These are phyloP conservation scores for Sporothrix schenckii DNA, from an alignment of 2,329 filamentous ascomycete genomes.

Conservation along the genomic window DNA sequence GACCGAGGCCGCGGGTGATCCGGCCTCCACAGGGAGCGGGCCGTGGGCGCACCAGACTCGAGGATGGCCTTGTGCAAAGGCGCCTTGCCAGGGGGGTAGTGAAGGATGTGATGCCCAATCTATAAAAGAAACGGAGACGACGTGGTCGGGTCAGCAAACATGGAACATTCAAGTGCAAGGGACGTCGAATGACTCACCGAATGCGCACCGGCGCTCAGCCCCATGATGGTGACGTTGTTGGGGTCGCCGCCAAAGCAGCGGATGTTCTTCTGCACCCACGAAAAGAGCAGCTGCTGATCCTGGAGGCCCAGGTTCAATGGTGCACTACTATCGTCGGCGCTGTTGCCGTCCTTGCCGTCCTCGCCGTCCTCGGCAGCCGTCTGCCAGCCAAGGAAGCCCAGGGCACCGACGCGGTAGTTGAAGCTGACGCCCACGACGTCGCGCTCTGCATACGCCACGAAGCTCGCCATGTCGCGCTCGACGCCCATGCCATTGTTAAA, in stretches of 20 bases:
- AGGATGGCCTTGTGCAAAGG: conserved; percentile 59
- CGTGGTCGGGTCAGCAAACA: conserved; percentile 27
- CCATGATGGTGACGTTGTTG: conserved; percentile 62
- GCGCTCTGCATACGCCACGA: conserved; percentile 58
- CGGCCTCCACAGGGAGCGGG: conserved; percentile 56
- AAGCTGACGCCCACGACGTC: conserved; percentile 63
- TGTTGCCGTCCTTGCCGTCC: conserved; percentile 50
- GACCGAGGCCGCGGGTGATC: conserved; percentile 60
- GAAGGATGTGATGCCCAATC: conserved; percentile 70
- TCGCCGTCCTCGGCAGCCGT: background rate
- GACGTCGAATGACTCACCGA: conserved; percentile 48
- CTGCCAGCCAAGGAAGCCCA: conserved; percentile 66
- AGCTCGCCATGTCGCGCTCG: conserved; percentile 63
- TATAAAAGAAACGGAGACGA: conserved; percentile 38
- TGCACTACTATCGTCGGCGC: conserved; percentile 48
- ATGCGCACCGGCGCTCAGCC: conserved; percentile 64
- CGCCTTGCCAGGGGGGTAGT: conserved; percentile 46
- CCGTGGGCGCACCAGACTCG: conserved; percentile 60
- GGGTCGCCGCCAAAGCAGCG: conserved; percentile 62
- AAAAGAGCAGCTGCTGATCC: conserved; percentile 62
- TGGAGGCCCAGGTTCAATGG: conserved; percentile 65
- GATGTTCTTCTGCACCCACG: conserved; percentile 65
- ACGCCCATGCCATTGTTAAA: conserved; percentile 60
- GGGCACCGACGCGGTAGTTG: conserved; percentile 65
- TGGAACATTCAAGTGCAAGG: background rate